Conservation (phyloP, 2,329 filamentous ascomycete genomes). For the Huntiella bhutanensis region DNA sequence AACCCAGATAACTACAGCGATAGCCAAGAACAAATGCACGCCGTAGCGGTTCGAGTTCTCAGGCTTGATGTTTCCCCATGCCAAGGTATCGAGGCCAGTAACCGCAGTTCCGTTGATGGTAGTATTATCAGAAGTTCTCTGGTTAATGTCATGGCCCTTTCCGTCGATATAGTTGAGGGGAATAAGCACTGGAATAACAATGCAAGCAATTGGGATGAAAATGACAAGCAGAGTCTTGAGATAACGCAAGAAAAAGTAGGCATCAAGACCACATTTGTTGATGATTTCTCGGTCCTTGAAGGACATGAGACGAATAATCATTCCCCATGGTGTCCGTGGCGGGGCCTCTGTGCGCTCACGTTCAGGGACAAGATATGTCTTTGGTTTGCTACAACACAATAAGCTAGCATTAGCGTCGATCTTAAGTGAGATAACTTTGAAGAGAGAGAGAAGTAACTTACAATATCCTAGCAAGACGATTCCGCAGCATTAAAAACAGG, state of each 20-base stretch:
- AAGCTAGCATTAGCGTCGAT: neutral
- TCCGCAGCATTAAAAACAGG: slow-evolving; percentile 58
- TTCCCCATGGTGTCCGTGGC: slow-evolving; percentile 33
- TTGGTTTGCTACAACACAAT: slow-evolving; percentile 41
- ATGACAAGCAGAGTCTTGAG: slow-evolving; percentile 62
- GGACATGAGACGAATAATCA: slow-evolving; percentile 43
- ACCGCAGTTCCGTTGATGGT: slow-evolving; percentile 15
- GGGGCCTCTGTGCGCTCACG: slow-evolving; percentile 65
- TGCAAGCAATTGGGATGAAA: slow-evolving; percentile 60
- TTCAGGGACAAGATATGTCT: slow-evolving; percentile 73
- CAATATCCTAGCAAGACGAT: slow-evolving; percentile 70
- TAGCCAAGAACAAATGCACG: slow-evolving; percentile 66
- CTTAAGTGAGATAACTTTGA: neutral
- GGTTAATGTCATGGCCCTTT: slow-evolving; percentile 35
- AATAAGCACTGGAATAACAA: slow-evolving; percentile 71
- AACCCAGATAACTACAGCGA: slow-evolving; percentile 64
- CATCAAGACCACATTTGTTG: slow-evolving; percentile 85
- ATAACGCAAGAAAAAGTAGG: slow-evolving; percentile 94
- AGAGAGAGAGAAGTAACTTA: slow-evolving; percentile 24
- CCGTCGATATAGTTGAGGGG: slow-evolving; percentile 68
- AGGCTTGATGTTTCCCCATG: slow-evolving; percentile 68
- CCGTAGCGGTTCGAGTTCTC: slow-evolving; percentile 52
- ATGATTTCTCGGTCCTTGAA: slow-evolving; percentile 66
- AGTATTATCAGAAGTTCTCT: slow-evolving; percentile 12
- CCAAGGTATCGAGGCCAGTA: slow-evolving; percentile 59